A percentile compares a stretch with the other conserved stretches of the same genome.
Evolutionary conservation across 352 stramenopile species (phyloP).

Genomic region (Thalassiosira mediterranea): DNA sequence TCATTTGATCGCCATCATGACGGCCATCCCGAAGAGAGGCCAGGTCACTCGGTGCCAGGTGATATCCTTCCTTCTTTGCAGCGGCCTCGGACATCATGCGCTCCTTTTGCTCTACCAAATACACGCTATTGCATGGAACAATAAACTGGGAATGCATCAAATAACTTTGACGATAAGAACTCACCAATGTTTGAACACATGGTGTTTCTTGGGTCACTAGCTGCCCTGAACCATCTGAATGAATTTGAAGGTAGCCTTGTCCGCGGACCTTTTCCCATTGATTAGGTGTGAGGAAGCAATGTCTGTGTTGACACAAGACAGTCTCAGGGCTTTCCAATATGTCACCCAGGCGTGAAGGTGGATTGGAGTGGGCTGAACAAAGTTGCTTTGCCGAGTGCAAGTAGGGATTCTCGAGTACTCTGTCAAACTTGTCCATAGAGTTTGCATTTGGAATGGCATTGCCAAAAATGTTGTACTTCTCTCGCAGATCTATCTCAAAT

Average conservation of each 20-base stretch:
- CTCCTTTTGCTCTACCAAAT: constrained; percentile 15
- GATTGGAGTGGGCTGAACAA: not conserved
- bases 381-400: not conserved
- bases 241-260: constrained; percentile 30
- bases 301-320: not conserved
- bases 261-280: constrained; percentile 32
- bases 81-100: constrained; percentile 6
- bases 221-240: constrained; percentile 36
- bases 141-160: constrained; percentile 49
- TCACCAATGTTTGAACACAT: constrained; percentile 43
- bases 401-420: not conserved
- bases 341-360: constrained; percentile 23
- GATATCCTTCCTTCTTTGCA: constrained; percentile 4
- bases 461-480: constrained; percentile 39
- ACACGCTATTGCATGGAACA: constrained; percentile 24
- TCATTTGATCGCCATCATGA: not conserved
- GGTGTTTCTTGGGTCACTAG: constrained; percentile 28
- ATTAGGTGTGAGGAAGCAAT: constrained; percentile 27
- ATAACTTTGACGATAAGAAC: constrained; percentile 37
- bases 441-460: constrained; percentile 16
- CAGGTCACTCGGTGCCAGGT: not conserved
- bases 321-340: constrained; percentile 21
- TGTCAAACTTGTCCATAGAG: constrained; percentile 22
- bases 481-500: constrained; percentile 11
- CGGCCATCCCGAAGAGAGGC: not conserved